Evolutionary conservation across 1,284 basidiomycete species (phyloP).

Genomic region (Pyrrhoderma noxium): DNA sequence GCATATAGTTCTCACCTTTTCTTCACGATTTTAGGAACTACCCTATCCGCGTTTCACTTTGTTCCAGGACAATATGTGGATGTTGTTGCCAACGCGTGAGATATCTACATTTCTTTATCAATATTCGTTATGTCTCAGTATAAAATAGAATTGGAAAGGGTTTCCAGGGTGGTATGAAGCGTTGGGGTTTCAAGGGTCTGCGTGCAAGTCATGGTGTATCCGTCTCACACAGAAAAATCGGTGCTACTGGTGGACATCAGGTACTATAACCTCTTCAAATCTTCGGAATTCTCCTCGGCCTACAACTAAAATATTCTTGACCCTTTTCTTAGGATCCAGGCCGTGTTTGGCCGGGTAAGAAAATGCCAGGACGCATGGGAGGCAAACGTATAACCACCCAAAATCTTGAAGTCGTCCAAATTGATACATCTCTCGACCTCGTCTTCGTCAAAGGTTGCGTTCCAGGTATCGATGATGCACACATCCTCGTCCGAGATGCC

Average conservation of each 20-base stretch:
- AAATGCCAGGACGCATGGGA: constrained; percentile 96
- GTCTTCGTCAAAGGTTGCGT: constrained; percentile 79
- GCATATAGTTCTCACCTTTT: too few species aligned
- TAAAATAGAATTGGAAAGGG: constrained; percentile 84
- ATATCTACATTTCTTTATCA: neutral
- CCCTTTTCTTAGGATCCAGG: constrained; percentile 71
- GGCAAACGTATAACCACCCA: constrained; percentile 78
- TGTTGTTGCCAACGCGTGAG: constrained; percentile 86
- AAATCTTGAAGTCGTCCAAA: constrained; percentile 84
- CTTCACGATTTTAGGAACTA: constrained; percentile 76
- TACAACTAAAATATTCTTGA: constrained; percentile 10
- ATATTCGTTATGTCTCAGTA: too few species aligned
- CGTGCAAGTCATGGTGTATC: constrained; percentile 96
- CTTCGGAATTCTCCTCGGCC: constrained; percentile 9
- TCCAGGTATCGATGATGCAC: constrained; percentile 70
- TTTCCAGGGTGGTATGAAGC: constrained; percentile 96
- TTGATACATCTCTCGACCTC: constrained; percentile 82
- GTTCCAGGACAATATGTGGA: constrained; percentile 98
- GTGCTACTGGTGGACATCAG: constrained; percentile 94
- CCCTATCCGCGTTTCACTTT: constrained; percentile 88
- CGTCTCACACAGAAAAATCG: constrained; percentile 86
- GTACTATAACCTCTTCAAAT: constrained; percentile 34
- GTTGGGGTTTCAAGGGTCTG: constrained; percentile 90
- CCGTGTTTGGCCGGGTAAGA: constrained; percentile 92
- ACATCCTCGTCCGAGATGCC: constrained; percentile 72